Percentiles rank a stretch among this genome's conserved stretches.
phyloP scores from a whole-genome alignment of 176 grass and related monocot genomes.

The Puccinellia tenuiflora region DNA sequence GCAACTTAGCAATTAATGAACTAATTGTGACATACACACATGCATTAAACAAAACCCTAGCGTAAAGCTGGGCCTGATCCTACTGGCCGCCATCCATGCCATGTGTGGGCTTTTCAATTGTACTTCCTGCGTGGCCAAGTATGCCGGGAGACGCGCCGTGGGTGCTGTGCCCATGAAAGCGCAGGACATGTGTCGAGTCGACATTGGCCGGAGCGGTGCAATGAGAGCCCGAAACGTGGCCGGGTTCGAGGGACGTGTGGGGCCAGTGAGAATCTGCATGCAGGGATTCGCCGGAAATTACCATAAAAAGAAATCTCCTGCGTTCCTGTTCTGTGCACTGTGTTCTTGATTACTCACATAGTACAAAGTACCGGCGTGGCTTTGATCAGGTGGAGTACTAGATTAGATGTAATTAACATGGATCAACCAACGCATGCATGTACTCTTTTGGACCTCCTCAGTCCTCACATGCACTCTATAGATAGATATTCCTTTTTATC shows the following conservation, averaged over 20 bases:
- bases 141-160: too few species aligned
- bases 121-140: constrained; percentile 4
- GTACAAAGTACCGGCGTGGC: neutral
- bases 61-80: constrained; percentile 23
- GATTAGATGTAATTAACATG: neutral
- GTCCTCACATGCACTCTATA: too few species aligned
- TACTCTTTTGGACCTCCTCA: neutral
- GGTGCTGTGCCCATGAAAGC: constrained; percentile 34
- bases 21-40: neutral
- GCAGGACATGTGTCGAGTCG: neutral
- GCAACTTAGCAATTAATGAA: neutral
- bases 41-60: constrained; percentile 15
- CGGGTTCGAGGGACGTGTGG: neutral
- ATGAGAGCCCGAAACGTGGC: constrained; percentile 47
- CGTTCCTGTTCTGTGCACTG: neutral
- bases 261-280: constrained; percentile 3
- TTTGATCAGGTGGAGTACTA: neutral
- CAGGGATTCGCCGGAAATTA: constrained; percentile 40
- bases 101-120: neutral
- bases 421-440: neutral
- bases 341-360: neutral
- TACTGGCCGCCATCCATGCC: constrained; percentile 4
- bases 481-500: too few species aligned
- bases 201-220: neutral
- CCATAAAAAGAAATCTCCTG: constrained; percentile 47